Percentiles rank a stretch among this genome's conserved stretches.
Conservation (phyloP, 208 protist genomes). For the Leishmania arabica region DNA sequence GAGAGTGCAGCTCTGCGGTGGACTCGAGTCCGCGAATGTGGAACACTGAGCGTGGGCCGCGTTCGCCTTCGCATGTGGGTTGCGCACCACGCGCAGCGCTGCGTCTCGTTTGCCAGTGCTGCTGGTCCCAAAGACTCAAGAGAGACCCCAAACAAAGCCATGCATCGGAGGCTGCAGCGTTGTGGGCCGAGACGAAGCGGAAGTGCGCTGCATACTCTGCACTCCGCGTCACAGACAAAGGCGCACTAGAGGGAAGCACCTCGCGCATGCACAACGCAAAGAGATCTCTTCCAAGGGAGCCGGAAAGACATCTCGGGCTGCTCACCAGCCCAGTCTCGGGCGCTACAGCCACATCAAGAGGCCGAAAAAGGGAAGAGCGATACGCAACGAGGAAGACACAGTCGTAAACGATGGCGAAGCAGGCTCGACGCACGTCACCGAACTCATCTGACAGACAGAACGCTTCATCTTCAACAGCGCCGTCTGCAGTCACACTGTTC, state of each 20-base stretch:
- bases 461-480: conserved; percentile 2
- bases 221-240: too few species aligned
- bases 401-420: conserved; percentile 50
- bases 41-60: conserved; percentile 7
- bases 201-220: neutral
- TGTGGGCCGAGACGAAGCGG: conserved; percentile 10
- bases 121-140: conserved; percentile 30
- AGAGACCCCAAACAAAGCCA: conserved; percentile 28
- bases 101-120: conserved; percentile 7
- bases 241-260: neutral
- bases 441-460: conserved; percentile 2
- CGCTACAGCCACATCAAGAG: neutral
- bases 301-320: conserved; percentile 2
- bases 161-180: conserved; percentile 28
- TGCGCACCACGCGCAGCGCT: neutral
- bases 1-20: neutral
- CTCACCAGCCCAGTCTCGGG: neutral
- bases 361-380: conserved; percentile 20
- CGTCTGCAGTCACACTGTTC: neutral
- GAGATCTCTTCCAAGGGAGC: conserved; percentile 14
- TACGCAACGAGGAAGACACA: conserved; percentile 27
- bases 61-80: neutral
- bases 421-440: conserved; percentile 46
- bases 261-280: conserved; percentile 23
- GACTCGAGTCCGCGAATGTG: neutral